Percentiles rank a stretch among this genome's conserved stretches.
phyloP scores from a whole-genome alignment of 225 moss, liverwort and hornwort genomes.

The Physcomitrium patens region DNA sequence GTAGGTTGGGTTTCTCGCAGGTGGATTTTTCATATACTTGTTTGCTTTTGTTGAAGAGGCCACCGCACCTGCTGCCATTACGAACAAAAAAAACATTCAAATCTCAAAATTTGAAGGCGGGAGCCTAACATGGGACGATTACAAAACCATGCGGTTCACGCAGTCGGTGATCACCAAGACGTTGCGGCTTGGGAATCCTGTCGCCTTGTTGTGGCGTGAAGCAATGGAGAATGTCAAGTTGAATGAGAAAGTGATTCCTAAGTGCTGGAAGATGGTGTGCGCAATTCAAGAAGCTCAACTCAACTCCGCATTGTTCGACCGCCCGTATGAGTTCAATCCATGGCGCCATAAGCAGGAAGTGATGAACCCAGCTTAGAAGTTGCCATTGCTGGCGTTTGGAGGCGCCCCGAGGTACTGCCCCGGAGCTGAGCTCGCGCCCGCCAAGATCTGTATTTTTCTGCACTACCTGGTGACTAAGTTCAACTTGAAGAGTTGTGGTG shows the following conservation, averaged over 20 bases:
- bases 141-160: constrained; percentile 38
- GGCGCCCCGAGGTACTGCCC: constrained; percentile 33
- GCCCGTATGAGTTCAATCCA: constrained; percentile 29
- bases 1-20: too few species aligned
- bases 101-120: neutral
- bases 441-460: constrained; percentile 29
- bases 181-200: constrained; percentile 30
- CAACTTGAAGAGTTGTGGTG: constrained; percentile 15
- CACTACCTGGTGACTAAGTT: constrained; percentile 40
- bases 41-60: too few species aligned
- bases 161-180: constrained; percentile 36
- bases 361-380: constrained; percentile 13
- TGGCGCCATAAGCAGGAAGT: constrained; percentile 38
- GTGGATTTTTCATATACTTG: too few species aligned
- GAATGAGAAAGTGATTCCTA: constrained; percentile 27
- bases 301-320: constrained; percentile 17
- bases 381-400: constrained; percentile 29
- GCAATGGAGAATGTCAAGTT: constrained; percentile 26
- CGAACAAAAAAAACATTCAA: too few species aligned
- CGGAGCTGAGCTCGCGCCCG: constrained; percentile 27
- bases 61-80: too few species aligned
- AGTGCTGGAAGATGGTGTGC: constrained; percentile 37
- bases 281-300: constrained; percentile 33
- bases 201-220: constrained; percentile 36
- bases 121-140: constrained; percentile 38